Evolutionary conservation across 164 flowering plant species (phyloP), one percentile per base, ranked within the genome.

Genomic region (Sedum album): DNA sequence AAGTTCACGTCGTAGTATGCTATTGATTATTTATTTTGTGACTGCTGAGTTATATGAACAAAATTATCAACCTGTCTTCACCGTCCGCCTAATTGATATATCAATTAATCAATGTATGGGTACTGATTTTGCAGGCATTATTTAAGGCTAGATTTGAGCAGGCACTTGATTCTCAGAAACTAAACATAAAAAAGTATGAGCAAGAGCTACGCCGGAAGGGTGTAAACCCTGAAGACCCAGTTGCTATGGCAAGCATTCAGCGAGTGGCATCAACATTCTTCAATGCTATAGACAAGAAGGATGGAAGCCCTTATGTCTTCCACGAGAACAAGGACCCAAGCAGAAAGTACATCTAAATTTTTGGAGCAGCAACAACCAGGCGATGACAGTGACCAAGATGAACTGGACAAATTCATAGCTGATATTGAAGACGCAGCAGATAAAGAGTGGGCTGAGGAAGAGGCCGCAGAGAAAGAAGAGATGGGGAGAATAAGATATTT

Each of bases 131-230:
- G 77, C 88, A 94, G 99, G 99, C 99, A 70, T 75, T 95, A 66
- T 95, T 95, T 73, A 95, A 90, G 80, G 97, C 99, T 39, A 86
- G 99, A 79, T 95, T 91, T 73, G 99, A 95, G 76, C 99, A 95
- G 74, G 97, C 99, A 35, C 96, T 95, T 28, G 97, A 95, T 17
- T 92, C 99, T 66, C 97, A 91, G 76, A 95, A 90, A 75, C 78
- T 90, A 38, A 95, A 91, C 82, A 90, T 95, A 68, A 95, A 92
- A 79, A 90, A 90, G 42, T 72, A 80, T 71, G 99, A 95, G 76
- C 99, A 91, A 77, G 80, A 91, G 73, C 96, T 95, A 11, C 82
- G 97, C 36, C 76, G 88, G 38, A 88, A 76, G 82, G 97, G 97
- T 55, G 80, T 92, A 61, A 92, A 90, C 73, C 99, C 97, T 35